These are phyloP conservation scores for Zymoseptoria passerinii DNA, from an alignment of 2,329 filamentous ascomycete genomes.

Conservation along the genomic window DNA sequence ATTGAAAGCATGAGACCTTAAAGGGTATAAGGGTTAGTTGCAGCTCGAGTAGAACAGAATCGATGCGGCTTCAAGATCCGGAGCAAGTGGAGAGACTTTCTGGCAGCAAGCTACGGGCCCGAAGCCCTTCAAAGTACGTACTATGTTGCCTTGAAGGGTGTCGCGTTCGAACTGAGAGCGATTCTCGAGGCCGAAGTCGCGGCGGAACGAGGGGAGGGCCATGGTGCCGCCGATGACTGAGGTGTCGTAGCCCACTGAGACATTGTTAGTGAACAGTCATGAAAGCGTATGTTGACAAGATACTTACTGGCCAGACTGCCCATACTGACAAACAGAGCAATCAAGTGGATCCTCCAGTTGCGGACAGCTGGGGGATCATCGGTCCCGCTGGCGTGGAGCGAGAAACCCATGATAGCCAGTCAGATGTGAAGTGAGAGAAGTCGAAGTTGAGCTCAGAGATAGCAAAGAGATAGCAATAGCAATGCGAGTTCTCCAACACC, in stretches of 20 bases:
- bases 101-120: neutral
- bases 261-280: neutral
- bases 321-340: constrained; percentile 50
- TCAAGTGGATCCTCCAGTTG: constrained; percentile 57
- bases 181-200: constrained; percentile 29
- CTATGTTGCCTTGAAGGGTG: constrained; percentile 34
- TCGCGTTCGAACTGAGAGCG: constrained; percentile 33
- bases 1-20: constrained; percentile 32
- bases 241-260: constrained; percentile 20
- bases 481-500: neutral
- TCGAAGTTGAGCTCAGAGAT: neutral
- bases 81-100: neutral
- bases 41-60: neutral
- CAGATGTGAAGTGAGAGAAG: neutral
- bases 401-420: constrained; percentile 7
- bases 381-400: constrained; percentile 10
- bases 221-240: constrained; percentile 35
- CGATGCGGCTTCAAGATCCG: neutral
- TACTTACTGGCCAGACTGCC: constrained; percentile 30
- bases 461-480: neutral
- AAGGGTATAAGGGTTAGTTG: neutral
- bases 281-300: neutral
- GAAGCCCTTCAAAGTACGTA: neutral
- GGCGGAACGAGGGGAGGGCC: constrained; percentile 32
- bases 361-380: constrained; percentile 55